Evolutionary conservation across 2,329 filamentous ascomycete species (phyloP), one percentile per base, ranked within the genome.

Genomic region (Aspergillus amoenus): DNA sequence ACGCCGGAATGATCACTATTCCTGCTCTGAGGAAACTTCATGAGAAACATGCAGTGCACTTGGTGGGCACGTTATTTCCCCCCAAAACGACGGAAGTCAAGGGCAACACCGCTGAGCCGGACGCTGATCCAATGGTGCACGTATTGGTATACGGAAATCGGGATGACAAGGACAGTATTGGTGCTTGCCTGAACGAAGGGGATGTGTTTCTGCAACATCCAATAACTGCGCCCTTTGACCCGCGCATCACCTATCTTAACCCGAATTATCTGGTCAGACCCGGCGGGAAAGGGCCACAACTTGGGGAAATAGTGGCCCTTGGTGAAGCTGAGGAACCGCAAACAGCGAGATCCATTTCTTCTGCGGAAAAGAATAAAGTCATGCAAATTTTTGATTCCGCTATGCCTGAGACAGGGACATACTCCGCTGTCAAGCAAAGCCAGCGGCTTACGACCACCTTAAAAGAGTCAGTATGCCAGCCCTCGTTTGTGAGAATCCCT

Each of bases 161-260:
- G 1, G 12, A 39, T 3, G 44, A 56, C 30, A 56, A 42, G 40
- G 8, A 51, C 5, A 13, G 13, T 27, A 24, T 56, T 39, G 54
- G 37, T 24, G 46, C 39, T 5, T 39, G 5, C 11, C 46, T 56
- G 8, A 37, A 46, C 2, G 47, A 37, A 3, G 40, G 21, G 12
- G 47, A 27, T 22, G 41, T 51, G 18, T 52, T 52, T 37, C 32
- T 56, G 41, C 54, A 56, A 8, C 54, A 56, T n/a, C 54, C 54
- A 5, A 41, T 18, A 2, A 15, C 17, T n/a, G 27, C 30, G 15
- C 37, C 43, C 13, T 39, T 34, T 21, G 41, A 52, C 6, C 41
- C 13, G 13, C 1, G 7, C 8, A 30, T 56, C 11, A 22, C 24
- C 15, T 56, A 56, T 21, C 5, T 51, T 4, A 56, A 56, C 42